Percentiles rank a stretch among this genome's conserved stretches.
These are phyloP conservation scores for Limonium bicolor DNA, from an alignment of 148 eudicot species.

Conservation along the genomic window DNA sequence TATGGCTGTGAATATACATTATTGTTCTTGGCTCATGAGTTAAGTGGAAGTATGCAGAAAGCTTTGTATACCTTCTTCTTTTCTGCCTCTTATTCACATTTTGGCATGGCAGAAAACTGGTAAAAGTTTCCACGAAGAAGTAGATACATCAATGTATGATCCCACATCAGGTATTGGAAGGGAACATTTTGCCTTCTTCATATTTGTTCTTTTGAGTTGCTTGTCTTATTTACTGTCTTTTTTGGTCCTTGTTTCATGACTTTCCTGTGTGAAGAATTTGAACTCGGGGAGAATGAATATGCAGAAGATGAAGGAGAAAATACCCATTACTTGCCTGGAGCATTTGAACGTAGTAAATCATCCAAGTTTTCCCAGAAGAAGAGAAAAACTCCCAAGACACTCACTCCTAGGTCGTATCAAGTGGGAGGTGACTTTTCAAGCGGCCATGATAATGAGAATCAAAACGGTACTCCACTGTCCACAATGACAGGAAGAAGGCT, in stretches of 20 bases:
- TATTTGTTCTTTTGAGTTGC: no score
- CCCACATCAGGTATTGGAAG: conserved; percentile 59
- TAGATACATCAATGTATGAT: conserved; percentile 51
- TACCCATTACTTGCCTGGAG: conserved; percentile 30
- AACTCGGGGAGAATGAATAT: conserved; percentile 44
- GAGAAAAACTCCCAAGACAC: conserved; percentile 32
- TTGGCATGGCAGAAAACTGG: conserved; percentile 30
- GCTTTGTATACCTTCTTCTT: neutral
- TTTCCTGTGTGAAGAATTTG: conserved; percentile 36
- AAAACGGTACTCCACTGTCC: conserved; percentile 36
- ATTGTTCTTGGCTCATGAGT: no score
- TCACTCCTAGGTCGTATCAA: conserved; percentile 36
- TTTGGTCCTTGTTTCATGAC: neutral
- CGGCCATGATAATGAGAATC: conserved; percentile 39
- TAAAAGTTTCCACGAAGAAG: conserved; percentile 44
- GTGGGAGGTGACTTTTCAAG: conserved; percentile 34
- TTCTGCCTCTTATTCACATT: neutral
- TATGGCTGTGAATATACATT: no score
- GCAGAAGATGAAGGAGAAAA: conserved; percentile 79
- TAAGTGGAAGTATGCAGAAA: no score
- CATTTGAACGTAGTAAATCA: conserved; percentile 32
- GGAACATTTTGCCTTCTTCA: no score
- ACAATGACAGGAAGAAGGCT: conserved; percentile 45
- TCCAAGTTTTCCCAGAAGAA: conserved; percentile 41
- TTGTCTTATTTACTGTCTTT: neutral